Percentiles rank a stretch among this genome's conserved stretches.
Conservation (phyloP, 1,284 basidiomycete species). For the Ganoderma multipileum region DNA sequence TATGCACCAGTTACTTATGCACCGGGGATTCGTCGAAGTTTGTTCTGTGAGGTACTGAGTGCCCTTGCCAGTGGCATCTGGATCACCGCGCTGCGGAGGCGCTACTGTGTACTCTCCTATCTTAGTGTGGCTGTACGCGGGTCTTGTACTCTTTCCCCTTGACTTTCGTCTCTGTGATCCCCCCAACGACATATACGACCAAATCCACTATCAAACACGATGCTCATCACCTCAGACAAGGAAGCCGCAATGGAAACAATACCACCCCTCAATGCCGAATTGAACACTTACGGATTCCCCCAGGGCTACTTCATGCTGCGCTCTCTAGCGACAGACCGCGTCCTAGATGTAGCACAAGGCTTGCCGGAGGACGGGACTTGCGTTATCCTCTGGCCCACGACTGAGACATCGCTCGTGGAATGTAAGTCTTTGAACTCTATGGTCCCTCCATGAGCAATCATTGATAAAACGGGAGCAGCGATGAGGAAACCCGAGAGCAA, state of each 20-base stretch:
- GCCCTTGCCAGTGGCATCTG: background rate
- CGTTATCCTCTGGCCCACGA: constrained; percentile 71
- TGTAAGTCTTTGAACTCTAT: constrained; percentile 44
- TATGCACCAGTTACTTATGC: too few relatives aligned
- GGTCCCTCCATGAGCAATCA: background rate
- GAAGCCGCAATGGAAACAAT: constrained; percentile 18
- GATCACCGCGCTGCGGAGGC: background rate
- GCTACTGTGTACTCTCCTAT: background rate
- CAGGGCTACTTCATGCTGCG: constrained; percentile 78
- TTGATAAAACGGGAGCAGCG: constrained; percentile 45
- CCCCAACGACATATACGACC: background rate
- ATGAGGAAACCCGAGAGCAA: constrained; percentile 70
- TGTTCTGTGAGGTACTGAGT: background rate
- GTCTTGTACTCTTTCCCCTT: background rate
- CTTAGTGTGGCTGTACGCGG: constrained; percentile 12
- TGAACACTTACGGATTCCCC: constrained; percentile 64
- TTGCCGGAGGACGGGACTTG: constrained; percentile 69
- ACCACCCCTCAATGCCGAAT: constrained; percentile 34
- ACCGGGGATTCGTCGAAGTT: background rate
- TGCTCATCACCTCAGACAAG: constrained; percentile 28
- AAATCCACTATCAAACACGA: background rate
- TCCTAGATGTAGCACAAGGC: constrained; percentile 68
- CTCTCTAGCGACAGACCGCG: constrained; percentile 61
- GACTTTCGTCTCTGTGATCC: background rate
- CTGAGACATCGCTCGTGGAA: constrained; percentile 77